Evolutionary conservation across 768 basidiomycete species (phyloP).

Genomic region (Russula sp.): DNA sequence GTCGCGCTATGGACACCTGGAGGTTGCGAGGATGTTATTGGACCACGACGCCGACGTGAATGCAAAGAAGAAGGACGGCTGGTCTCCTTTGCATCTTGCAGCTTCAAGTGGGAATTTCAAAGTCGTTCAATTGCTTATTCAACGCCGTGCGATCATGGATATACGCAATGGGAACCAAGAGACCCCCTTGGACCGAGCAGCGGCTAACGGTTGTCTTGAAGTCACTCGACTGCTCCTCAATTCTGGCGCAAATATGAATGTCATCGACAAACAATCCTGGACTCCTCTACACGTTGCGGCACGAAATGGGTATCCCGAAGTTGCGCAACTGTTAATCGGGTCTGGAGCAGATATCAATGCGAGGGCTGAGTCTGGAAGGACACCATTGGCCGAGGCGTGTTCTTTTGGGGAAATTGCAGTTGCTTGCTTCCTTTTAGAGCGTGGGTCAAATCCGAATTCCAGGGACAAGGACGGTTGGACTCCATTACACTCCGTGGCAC

Average conservation of each 20-base stretch:
- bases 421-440: not conserved
- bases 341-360: not conserved
- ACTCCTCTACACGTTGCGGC: not conserved
- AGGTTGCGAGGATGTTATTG: slow-evolving; percentile 5
- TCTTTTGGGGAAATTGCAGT: not conserved
- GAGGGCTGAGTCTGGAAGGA: not conserved
- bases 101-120: not conserved
- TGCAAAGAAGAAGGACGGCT: not conserved
- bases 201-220: not conserved
- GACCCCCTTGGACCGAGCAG: slow-evolving; percentile 8
- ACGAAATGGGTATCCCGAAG: not conserved
- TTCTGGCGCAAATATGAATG: not conserved
- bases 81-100: slow-evolving; percentile 18
- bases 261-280: not conserved
- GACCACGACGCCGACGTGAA: not conserved
- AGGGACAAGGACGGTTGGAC: not conserved
- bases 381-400: not conserved
- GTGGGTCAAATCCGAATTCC: not conserved
- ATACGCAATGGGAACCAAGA: not conserved
- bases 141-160: slow-evolving; percentile 2
- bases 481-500: not conserved
- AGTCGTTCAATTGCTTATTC: not conserved
- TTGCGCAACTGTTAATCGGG: not conserved
- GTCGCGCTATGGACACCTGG: not conserved
- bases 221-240: not conserved